These are phyloP conservation scores for Penicillium dipodomyicola DNA, from an alignment of 495 filamentous ascomycete species.

Conservation along the genomic window DNA sequence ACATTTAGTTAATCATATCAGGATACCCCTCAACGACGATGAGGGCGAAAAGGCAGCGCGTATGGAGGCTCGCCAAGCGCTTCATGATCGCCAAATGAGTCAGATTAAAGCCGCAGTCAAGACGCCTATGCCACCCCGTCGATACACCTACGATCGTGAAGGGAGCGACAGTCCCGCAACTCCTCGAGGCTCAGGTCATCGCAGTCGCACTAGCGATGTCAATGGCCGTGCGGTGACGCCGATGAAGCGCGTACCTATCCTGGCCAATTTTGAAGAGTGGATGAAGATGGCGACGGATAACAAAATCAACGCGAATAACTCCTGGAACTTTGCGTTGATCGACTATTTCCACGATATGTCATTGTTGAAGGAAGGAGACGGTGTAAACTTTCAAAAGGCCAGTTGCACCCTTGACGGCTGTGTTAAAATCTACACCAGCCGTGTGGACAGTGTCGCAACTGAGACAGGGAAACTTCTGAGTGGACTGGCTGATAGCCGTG, in stretches of 20 bases:
- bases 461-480: constrained; percentile 95
- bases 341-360: constrained; percentile 99
- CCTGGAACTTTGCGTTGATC: constrained; percentile 98
- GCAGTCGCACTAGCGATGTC: constrained; percentile 56
- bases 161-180: constrained; percentile 65
- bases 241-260: constrained; percentile 91
- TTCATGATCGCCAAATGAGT: constrained; percentile 88
- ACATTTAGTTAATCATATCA: constrained; percentile 25
- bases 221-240: constrained; percentile 80
- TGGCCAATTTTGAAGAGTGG: constrained; percentile 99
- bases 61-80: constrained; percentile 79
- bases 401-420: constrained; percentile 98
- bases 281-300: constrained; percentile 99
- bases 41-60: constrained; percentile 85
- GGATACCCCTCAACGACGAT: constrained; percentile 95
- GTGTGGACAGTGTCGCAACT: constrained; percentile 96
- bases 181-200: constrained; percentile 53
- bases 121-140: constrained; percentile 70
- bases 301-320: constrained; percentile 99
- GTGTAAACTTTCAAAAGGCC: constrained; percentile 97
- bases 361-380: constrained; percentile 89
- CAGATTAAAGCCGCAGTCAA: constrained; percentile 83
- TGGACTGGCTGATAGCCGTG: constrained; percentile 87
- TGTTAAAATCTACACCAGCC: constrained; percentile 98
- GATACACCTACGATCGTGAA: constrained; percentile 61